Evolutionary conservation across 495 filamentous ascomycete species (phyloP).

Genomic region (Bombardia bombarda): DNA sequence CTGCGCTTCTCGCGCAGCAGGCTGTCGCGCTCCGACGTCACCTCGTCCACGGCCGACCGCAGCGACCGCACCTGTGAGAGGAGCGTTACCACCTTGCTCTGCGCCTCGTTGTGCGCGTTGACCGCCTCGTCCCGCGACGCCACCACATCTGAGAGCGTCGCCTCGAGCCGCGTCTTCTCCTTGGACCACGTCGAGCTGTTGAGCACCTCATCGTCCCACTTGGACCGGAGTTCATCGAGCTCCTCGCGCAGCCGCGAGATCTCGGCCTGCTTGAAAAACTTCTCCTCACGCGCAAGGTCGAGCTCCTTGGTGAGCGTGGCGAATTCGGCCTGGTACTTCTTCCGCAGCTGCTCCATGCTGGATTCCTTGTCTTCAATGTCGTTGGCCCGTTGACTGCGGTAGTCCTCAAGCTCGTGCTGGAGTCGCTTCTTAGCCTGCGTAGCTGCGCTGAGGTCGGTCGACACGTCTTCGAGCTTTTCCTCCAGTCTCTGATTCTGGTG

Average conservation of each 20-base stretch:
- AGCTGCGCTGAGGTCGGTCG: conserved; percentile 78
- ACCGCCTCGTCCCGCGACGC: conserved; percentile 88
- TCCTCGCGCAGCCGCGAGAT: conserved; percentile 80
- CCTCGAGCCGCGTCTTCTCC: conserved; percentile 88
- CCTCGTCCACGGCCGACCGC: conserved; percentile 77
- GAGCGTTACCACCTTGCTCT: conserved; percentile 80
- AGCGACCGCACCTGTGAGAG: conserved; percentile 86
- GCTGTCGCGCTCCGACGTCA: conserved; percentile 75
- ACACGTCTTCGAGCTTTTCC: conserved; percentile 85
- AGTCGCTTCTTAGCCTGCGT: conserved; percentile 88
- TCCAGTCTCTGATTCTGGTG: conserved; percentile 82
- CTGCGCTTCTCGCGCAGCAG: conserved; percentile 84
- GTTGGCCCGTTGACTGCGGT: conserved; percentile 86
- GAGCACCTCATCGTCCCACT: conserved; percentile 98
- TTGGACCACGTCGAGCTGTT: conserved; percentile 98
- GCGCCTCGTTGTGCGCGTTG: conserved; percentile 88
- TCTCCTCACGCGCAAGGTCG: conserved; percentile 86
- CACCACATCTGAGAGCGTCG: conserved; percentile 81
- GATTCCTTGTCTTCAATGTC: conserved; percentile 96
- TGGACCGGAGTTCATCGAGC: conserved; percentile 85
- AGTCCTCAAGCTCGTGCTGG: conserved; percentile 97
- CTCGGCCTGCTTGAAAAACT: conserved; percentile 52
- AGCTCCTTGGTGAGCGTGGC: conserved; percentile 82
- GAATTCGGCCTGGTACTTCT: conserved; percentile 95
- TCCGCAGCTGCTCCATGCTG: conserved; percentile 92